Evolutionary conservation across 139 green algal genomes (phyloP).

Genomic region (Picochlorum costavermella): DNA sequence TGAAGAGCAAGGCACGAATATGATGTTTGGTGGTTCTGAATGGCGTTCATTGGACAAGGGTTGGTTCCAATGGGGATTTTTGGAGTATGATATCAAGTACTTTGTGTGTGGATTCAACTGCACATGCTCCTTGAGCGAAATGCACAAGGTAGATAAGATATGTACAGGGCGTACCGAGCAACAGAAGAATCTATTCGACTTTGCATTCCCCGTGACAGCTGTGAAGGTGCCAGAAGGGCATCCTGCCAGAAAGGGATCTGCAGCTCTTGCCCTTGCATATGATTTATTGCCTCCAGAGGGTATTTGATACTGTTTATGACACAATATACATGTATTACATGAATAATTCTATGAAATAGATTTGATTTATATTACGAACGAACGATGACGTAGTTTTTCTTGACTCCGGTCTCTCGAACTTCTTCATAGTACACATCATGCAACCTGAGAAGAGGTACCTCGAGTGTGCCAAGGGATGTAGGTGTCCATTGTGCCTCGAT

Average conservation of each 20-base stretch:
- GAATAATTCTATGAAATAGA: background rate
- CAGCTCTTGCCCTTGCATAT: background rate
- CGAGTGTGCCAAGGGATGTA: constrained; percentile 25
- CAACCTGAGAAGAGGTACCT: constrained; percentile 33
- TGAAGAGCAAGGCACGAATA: background rate
- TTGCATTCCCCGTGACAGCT: background rate
- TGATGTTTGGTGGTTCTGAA: background rate
- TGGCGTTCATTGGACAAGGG: background rate
- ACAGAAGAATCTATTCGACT: background rate
- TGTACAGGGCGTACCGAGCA: background rate
- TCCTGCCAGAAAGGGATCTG: background rate
- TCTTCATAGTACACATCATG: constrained; percentile 19
- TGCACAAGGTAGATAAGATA: constrained; percentile 3
- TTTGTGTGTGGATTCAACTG: background rate
- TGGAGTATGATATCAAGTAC: background rate
- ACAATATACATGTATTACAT: background rate
- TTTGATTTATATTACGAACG: background rate
- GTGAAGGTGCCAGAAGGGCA: background rate
- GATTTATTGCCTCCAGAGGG: too few species aligned
- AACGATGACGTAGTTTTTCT: background rate
- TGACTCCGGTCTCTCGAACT: constrained; percentile 5
- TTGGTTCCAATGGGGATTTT: background rate
- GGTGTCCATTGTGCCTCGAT: constrained; percentile 44
- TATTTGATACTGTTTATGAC: background rate
- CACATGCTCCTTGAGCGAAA: background rate